Evolutionary conservation across 202 grass and related monocot species (phyloP).

Genomic region (Carex arenaria): DNA sequence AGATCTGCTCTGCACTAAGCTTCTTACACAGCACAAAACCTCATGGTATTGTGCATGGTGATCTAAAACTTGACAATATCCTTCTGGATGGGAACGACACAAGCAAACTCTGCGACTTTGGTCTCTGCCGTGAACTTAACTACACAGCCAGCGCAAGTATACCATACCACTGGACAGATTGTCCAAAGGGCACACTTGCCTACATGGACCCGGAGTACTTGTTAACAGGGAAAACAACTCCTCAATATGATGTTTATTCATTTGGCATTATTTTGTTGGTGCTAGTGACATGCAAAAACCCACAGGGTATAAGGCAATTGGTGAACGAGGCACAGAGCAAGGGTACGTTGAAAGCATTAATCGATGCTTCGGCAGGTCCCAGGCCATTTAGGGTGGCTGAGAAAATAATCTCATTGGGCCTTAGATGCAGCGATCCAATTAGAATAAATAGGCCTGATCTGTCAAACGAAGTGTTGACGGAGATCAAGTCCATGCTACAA

Average conservation of each 20-base stretch:
- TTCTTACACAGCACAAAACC: constrained; percentile 42
- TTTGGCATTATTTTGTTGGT: too few species aligned
- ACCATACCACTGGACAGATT: neutral
- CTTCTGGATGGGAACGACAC: constrained; percentile 34
- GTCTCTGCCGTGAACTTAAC: constrained; percentile 13
- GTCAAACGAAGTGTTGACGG: too few species aligned
- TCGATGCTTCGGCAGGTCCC: too few species aligned
- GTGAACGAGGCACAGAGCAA: constrained; percentile 24
- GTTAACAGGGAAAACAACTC: neutral
- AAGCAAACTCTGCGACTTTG: constrained; percentile 32
- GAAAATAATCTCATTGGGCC: constrained; percentile 37
- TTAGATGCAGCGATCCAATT: constrained; percentile 31
- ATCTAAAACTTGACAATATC: constrained; percentile 53
- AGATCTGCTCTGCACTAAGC: too few species aligned
- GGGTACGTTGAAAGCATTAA: too few species aligned
- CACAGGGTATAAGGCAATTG: neutral
- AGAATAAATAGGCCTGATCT: neutral
- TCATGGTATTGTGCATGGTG: constrained; percentile 48
- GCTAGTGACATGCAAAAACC: too few species aligned
- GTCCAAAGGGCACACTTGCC: neutral
- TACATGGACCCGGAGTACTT: neutral
- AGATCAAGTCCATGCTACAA: too few species aligned
- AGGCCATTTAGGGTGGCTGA: constrained; percentile 37
- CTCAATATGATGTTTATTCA: too few species aligned
- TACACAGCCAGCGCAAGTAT: constrained; percentile 26